phyloP scores from a whole-genome alignment of 2,329 filamentous ascomycete species.

The Hymenoscyphus fructigenus region DNA sequence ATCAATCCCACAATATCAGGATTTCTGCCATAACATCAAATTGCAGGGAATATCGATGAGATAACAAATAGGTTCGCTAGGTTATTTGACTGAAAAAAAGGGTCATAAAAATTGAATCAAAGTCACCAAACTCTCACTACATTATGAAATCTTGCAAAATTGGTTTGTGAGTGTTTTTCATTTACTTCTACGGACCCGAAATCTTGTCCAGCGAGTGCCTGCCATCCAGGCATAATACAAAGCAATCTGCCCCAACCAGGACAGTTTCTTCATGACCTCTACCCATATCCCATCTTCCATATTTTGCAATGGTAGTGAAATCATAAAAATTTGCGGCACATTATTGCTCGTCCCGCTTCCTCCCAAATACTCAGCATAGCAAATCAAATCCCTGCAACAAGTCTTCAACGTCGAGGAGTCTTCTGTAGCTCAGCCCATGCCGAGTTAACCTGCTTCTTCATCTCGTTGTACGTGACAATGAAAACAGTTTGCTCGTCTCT shows the following conservation, averaged over 20 bases:
- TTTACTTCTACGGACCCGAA: conserved; percentile 6
- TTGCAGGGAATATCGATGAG: neutral
- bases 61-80: neutral
- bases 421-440: conserved; percentile 56
- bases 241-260: neutral
- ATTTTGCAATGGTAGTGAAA: neutral
- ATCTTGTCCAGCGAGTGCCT: neutral
- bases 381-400: neutral
- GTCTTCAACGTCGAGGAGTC: conserved; percentile 11
- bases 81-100: neutral
- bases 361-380: neutral
- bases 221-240: neutral
- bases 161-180: conserved; percentile 17
- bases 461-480: conserved; percentile 84
- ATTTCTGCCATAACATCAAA: neutral
- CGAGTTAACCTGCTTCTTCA: conserved; percentile 64
- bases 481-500: conserved; percentile 89
- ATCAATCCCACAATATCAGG: neutral
- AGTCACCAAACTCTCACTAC: neutral
- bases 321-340: neutral
- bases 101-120: neutral
- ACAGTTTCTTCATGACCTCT: neutral
- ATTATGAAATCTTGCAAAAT: neutral
- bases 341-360: neutral
- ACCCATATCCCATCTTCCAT: neutral